Percentiles rank a stretch among this genome's conserved stretches.
phyloP scores from a whole-genome alignment of 2,329 filamentous ascomycete species.

The Sphaceloma murrayae region DNA sequence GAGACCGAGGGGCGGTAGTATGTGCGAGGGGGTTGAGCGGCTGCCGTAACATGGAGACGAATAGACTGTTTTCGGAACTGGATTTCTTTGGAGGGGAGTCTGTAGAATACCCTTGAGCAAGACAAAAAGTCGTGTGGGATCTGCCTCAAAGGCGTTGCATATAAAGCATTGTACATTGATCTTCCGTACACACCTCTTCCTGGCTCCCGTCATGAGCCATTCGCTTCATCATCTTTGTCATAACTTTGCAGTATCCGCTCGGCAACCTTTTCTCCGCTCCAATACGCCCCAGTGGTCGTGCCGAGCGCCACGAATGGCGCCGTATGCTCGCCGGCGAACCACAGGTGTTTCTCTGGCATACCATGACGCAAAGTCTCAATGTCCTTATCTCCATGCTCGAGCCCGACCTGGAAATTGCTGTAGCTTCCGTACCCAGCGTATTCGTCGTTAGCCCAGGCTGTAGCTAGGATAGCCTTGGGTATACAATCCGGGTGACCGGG shows the following conservation, averaged over 20 bases:
- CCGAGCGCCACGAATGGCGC: conserved; percentile 82
- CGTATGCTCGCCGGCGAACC: conserved; percentile 86
- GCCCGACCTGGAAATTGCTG: conserved; percentile 70
- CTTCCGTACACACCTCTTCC: not conserved
- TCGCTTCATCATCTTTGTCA: too few species aligned
- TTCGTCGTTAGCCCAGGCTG: conserved; percentile 68
- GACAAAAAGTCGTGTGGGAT: not conserved
- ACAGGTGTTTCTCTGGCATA: conserved; percentile 56
- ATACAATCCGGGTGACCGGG: conserved; percentile 46
- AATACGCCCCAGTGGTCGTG: conserved; percentile 83
- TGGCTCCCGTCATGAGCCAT: too few species aligned
- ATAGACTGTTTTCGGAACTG: too few species aligned
- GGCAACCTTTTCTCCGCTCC: conserved; percentile 74
- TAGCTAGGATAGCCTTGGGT: conserved; percentile 57
- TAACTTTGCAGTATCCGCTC: conserved; percentile 52
- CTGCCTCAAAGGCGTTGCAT: conserved; percentile 1
- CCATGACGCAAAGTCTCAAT: conserved; percentile 51
- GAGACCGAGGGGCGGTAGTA: conserved; percentile 52
- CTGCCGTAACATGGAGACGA: too few species aligned
- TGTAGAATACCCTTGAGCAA: conserved; percentile 13
- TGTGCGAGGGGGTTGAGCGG: not conserved
- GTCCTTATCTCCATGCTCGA: conserved; percentile 61
- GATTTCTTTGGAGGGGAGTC: too few species aligned
- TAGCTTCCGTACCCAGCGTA: conserved; percentile 77
- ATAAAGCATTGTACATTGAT: conserved; percentile 14